phyloP scores from a whole-genome alignment of 2,329 filamentous ascomycete genomes.

The Geosmithia morbida region DNA sequence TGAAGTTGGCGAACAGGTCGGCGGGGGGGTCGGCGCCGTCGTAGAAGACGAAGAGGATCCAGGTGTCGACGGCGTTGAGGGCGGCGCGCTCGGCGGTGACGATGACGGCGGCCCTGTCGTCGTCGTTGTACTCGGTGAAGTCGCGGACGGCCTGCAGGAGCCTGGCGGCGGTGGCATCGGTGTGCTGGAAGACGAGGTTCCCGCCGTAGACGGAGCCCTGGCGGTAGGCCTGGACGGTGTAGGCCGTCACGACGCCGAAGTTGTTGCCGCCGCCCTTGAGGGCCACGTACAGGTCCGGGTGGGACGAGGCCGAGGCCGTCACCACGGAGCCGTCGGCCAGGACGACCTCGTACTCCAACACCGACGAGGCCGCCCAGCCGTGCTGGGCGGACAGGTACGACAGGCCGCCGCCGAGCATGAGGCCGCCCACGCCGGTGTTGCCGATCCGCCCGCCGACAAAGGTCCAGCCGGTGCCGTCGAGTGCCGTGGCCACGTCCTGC shows the following conservation, averaged over 20 bases:
- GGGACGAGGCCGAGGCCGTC: constrained; percentile 21
- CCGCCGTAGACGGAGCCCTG: constrained; percentile 28
- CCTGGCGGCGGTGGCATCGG: constrained; percentile 11
- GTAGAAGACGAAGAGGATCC: constrained; percentile 50
- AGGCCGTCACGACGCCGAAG: constrained; percentile 33
- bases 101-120: constrained; percentile 46
- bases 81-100: constrained; percentile 28
- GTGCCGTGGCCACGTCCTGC: constrained; percentile 21
- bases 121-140: constrained; percentile 42
- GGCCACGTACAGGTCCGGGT: constrained; percentile 35
- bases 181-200: constrained; percentile 20
- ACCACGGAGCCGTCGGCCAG: constrained; percentile 32
- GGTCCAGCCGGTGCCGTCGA: constrained; percentile 25
- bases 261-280: constrained; percentile 43
- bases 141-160: constrained; percentile 34
- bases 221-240: constrained; percentile 24
- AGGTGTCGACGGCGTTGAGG: constrained; percentile 28
- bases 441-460: constrained; percentile 28
- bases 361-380: constrained; percentile 34
- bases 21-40: constrained; percentile 37
- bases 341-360: constrained; percentile 35
- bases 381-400: constrained; percentile 35
- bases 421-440: constrained; percentile 32
- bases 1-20: constrained; percentile 37
- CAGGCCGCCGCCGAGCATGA: constrained; percentile 36